Percentiles rank a stretch among this genome's conserved stretches.
Evolutionary conservation across 331 rosid genomes (phyloP).

Genomic region (Acacia concinna): DNA sequence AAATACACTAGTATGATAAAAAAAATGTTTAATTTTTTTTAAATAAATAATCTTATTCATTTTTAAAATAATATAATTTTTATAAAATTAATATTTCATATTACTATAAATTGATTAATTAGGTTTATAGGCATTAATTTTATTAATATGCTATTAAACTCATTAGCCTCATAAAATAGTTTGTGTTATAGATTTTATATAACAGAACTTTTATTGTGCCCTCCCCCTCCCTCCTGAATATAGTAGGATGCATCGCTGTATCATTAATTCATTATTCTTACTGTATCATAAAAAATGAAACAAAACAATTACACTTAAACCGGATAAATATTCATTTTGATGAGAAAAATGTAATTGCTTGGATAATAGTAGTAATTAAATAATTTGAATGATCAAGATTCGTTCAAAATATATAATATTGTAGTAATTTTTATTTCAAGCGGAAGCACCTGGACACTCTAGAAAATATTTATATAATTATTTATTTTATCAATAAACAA

Average conservation of each 20-base stretch:
- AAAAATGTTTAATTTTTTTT: no score
- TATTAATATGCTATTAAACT: no score
- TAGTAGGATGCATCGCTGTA: not conserved
- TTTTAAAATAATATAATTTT: no score
- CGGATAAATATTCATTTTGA: not conserved
- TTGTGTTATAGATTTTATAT: not conserved
- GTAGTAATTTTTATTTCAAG: not conserved
- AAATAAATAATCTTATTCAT: no score
- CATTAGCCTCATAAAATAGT: not conserved
- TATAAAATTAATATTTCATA: no score
- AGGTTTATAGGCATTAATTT: no score
- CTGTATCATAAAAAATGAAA: not conserved
- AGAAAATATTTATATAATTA: not conserved
- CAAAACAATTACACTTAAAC: no score
- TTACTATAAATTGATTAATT: no score
- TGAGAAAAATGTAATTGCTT: not conserved
- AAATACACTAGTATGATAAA: no score
- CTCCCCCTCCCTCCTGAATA: no score
- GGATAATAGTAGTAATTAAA: not conserved
- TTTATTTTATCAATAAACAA: not conserved
- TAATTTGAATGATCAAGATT: no score
- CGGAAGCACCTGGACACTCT: not conserved
- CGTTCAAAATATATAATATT: not conserved
- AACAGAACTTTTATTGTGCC: no score
- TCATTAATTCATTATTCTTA: not conserved